phyloP scores from a whole-genome alignment of 148 eudicot genomes.

The Polygonum maritimum region DNA sequence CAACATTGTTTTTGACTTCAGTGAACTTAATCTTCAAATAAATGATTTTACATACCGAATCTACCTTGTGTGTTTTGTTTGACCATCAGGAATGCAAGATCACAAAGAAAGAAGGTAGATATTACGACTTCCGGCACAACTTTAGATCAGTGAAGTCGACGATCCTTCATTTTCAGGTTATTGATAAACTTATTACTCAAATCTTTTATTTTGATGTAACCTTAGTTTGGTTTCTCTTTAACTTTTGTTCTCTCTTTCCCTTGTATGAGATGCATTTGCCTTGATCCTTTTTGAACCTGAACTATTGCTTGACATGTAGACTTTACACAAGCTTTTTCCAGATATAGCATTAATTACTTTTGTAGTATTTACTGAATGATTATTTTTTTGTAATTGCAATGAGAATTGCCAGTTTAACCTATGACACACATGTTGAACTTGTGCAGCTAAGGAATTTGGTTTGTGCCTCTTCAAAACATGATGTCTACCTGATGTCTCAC shows the following conservation, averaged over 20 bases:
- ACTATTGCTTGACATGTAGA: background rate
- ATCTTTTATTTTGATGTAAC: background rate
- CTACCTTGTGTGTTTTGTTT: background rate
- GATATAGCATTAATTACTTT: background rate
- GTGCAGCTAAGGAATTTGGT: conserved; percentile 87
- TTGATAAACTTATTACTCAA: background rate
- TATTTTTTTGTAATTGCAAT: background rate
- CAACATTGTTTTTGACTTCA: background rate
- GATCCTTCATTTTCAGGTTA: conserved; percentile 84
- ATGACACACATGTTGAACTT: background rate
- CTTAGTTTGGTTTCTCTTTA: background rate
- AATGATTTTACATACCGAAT: background rate
- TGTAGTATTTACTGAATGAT: background rate
- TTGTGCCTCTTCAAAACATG: conserved; percentile 89
- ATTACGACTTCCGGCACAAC: conserved; percentile 65
- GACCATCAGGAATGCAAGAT: conserved; percentile 44
- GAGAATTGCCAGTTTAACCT: background rate
- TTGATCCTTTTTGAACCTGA: background rate
- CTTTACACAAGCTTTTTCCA: background rate
- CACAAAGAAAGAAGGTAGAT: conserved; percentile 44
- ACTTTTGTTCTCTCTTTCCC: background rate
- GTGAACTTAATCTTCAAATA: background rate
- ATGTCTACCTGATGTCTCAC: conserved; percentile 77
- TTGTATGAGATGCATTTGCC: background rate
- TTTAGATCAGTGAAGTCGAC: conserved; percentile 77